Evolutionary conservation across 257 asterid species (phyloP).

Genomic region (Scutellaria barbata): DNA sequence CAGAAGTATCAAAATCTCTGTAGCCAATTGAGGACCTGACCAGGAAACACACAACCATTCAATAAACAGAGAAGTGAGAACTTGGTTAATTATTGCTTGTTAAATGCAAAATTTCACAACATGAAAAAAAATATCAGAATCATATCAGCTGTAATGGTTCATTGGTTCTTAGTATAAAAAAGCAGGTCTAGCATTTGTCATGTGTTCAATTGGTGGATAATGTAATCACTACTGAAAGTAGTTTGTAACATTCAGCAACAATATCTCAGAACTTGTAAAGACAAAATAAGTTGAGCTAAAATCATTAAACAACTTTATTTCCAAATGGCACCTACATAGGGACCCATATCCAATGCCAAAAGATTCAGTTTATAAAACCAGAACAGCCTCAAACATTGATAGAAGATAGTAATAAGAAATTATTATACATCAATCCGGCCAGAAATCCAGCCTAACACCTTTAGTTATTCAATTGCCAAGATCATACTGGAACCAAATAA

Average conservation of each 20-base stretch:
- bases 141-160: background rate
- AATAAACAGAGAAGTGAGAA: constrained; percentile 17
- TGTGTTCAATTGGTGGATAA: constrained; percentile 11
- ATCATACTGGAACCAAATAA: constrained; percentile 8
- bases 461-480: constrained; percentile 4
- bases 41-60: constrained; percentile 14
- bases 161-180: constrained; percentile 3
- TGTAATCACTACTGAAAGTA: constrained; percentile 15
- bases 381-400: background rate
- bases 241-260: background rate
- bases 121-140: constrained; percentile 1
- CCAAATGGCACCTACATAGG: background rate
- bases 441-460: constrained; percentile 20
- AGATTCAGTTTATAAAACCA: constrained; percentile 10
- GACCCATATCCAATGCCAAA: constrained; percentile 8
- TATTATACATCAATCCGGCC: constrained; percentile 9
- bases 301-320: background rate
- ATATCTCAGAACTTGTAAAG: background rate
- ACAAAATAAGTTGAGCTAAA: constrained; percentile 4
- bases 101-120: background rate
- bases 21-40: constrained; percentile 39
- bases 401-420: constrained; percentile 1
- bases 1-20: constrained; percentile 37
- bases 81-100: background rate
- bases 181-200: constrained; percentile 4